Evolutionary conservation across 805 yeast species (phyloP).

Genomic region (Candida caryicola): DNA sequence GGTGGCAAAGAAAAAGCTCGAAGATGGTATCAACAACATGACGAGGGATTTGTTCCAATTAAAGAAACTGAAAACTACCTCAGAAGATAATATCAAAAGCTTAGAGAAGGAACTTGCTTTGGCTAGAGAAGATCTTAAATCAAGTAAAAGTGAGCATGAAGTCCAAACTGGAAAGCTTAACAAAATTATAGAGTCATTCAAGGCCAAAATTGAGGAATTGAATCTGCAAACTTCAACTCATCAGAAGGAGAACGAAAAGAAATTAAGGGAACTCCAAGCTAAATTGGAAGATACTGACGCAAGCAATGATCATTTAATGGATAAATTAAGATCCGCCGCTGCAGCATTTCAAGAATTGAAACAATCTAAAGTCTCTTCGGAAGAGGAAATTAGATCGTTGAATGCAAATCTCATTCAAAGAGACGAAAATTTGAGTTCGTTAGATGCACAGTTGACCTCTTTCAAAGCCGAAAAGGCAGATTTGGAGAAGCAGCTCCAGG

Average conservation of each 20-base stretch:
- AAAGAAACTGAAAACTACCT: constrained; percentile 54
- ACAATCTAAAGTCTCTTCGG: constrained; percentile 14
- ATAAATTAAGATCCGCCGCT: constrained; percentile 41
- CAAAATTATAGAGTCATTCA: constrained; percentile 22
- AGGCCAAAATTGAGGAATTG: constrained; percentile 20
- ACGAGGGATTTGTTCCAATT: constrained; percentile 73
- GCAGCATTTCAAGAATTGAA: constrained; percentile 32
- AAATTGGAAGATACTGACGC: constrained; percentile 29
- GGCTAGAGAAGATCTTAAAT: constrained; percentile 32
- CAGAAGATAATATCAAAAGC: constrained; percentile 41
- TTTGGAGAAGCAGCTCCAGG: constrained; percentile 4
- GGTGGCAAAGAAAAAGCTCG: constrained; percentile 60
- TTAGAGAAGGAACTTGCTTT: constrained; percentile 41
- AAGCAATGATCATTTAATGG: constrained; percentile 36
- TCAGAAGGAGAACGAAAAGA: constrained; percentile 10
- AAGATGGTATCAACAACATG: constrained; percentile 88
- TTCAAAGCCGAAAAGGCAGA: constrained; percentile 5
- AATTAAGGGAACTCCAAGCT: constrained; percentile 18
- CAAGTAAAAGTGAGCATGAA: constrained; percentile 22
- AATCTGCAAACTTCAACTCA: constrained; percentile 15
- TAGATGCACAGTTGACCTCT: constrained; percentile 3
- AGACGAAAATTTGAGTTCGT: constrained; percentile 1
- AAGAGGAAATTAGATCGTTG: constrained; percentile 11
- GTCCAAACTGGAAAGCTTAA: constrained; percentile 18
- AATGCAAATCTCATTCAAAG: constrained; percentile 1